Evolutionary conservation across 2,329 filamentous ascomycete species (phyloP).

Genomic region (Talaromyces sp.): DNA sequence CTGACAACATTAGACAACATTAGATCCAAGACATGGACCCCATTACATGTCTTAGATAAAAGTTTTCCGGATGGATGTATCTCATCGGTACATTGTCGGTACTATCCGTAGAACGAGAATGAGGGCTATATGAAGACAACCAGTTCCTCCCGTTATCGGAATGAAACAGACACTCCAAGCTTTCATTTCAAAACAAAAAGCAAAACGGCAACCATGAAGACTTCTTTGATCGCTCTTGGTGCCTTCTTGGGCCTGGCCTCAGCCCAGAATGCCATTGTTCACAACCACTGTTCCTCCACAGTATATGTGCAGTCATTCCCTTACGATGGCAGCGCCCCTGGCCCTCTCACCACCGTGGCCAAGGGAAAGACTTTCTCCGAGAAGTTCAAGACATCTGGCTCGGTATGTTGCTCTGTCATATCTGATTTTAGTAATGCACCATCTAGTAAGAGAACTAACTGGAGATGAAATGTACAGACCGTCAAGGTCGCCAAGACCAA

Average conservation of each 20-base stretch:
- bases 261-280: constrained; percentile 27
- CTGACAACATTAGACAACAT: no score
- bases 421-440: background rate
- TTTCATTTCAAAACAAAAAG: constrained; percentile 12
- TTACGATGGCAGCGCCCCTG: constrained; percentile 25
- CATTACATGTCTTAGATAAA: constrained; percentile 23
- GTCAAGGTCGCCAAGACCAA: constrained; percentile 31
- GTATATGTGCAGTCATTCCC: constrained; percentile 31
- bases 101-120: background rate
- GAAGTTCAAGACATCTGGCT: constrained; percentile 24
- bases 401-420: constrained; percentile 19
- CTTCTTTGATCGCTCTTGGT: constrained; percentile 18
- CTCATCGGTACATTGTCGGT: background rate
- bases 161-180: background rate
- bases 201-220: constrained; percentile 21
- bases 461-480: constrained; percentile 18
- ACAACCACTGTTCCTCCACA: constrained; percentile 24
- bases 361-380: constrained; percentile 26
- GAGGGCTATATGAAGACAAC: background rate
- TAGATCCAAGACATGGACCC: constrained; percentile 19
- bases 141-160: background rate
- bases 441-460: constrained; percentile 15
- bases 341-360: constrained; percentile 25
- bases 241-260: constrained; percentile 23
- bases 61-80: constrained; percentile 1